Conservation (phyloP, 805 yeast species). For the Starmerella kuoi region DNA sequence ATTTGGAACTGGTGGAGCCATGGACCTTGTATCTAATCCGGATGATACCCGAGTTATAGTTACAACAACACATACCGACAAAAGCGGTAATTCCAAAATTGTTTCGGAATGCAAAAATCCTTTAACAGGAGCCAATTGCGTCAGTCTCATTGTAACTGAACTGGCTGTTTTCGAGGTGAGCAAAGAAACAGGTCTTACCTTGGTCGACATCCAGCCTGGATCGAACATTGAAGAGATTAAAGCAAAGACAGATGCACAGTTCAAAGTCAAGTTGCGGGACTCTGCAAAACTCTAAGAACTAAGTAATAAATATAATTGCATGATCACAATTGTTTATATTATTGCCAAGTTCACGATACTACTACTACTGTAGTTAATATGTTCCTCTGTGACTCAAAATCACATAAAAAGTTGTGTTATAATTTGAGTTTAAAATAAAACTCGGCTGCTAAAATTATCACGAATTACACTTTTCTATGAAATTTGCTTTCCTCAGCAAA, state of each 20-base stretch:
- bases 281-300: slow-evolving; percentile 5
- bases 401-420: not conserved
- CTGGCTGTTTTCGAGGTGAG: slow-evolving; percentile 39
- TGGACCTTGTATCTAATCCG: slow-evolving; percentile 42
- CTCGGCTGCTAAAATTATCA: no score
- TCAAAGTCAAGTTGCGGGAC: slow-evolving; percentile 25
- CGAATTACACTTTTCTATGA: no score
- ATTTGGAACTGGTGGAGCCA: slow-evolving; percentile 46
- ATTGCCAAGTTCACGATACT: no score
- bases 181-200: slow-evolving; percentile 30
- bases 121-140: slow-evolving; percentile 37
- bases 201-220: slow-evolving; percentile 35
- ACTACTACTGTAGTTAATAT: no score
- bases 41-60: slow-evolving; percentile 36
- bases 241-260: slow-evolving; percentile 34
- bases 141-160: slow-evolving; percentile 36
- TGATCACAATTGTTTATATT: no score
- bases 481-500: no score
- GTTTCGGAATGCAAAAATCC: slow-evolving; percentile 36
- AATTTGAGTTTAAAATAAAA: not conserved
- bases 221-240: slow-evolving; percentile 33
- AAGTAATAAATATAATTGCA: no score
- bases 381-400: no score
- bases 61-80: slow-evolving; percentile 39
- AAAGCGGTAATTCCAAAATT: slow-evolving; percentile 38